These are phyloP conservation scores for Ascomycota sp. DNA, from an alignment of 2,329 filamentous ascomycete species.

Conservation along the genomic window DNA sequence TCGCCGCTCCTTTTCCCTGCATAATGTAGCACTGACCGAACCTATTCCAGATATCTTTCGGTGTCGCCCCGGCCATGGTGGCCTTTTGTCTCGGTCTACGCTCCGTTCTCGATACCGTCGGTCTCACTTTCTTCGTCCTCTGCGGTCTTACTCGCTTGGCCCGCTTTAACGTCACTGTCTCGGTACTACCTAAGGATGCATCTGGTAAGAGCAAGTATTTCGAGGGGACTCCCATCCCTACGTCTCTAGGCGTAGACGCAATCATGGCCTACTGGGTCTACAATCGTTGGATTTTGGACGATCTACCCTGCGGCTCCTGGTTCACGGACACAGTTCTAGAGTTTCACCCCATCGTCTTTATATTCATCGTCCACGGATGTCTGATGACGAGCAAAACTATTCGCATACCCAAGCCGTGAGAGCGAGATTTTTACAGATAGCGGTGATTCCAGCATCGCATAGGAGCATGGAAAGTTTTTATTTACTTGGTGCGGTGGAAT, in stretches of 20 bases:
- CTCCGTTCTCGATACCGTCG: constrained; percentile 62
- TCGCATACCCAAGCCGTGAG: constrained; percentile 76
- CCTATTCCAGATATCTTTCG: constrained; percentile 72
- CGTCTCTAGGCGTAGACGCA: constrained; percentile 58
- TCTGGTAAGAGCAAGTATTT: constrained; percentile 88
- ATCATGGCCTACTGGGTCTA: constrained; percentile 82
- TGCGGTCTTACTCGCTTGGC: constrained; percentile 85
- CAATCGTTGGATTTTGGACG: constrained; percentile 57
- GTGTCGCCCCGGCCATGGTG: constrained; percentile 67
- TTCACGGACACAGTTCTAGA: constrained; percentile 49
- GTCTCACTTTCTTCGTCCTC: constrained; percentile 74
- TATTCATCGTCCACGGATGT: constrained; percentile 81
- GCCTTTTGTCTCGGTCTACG: constrained; percentile 82
- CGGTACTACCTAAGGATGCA: constrained; percentile 75
- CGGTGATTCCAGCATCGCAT: too few species aligned
- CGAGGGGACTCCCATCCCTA: constrained; percentile 91
- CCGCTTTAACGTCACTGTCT: constrained; percentile 92
- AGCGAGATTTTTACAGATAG: too few species aligned
- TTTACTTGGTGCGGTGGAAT: too few species aligned
- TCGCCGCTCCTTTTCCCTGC: background rate
- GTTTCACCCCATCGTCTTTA: constrained; percentile 59
- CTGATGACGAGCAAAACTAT: constrained; percentile 91
- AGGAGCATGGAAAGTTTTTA: too few species aligned
- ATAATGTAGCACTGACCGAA: background rate
- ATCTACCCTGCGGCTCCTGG: constrained; percentile 57